Evolutionary conservation across 495 filamentous ascomycete genomes (phyloP).

Genomic region (Penicillium mononematosum): DNA sequence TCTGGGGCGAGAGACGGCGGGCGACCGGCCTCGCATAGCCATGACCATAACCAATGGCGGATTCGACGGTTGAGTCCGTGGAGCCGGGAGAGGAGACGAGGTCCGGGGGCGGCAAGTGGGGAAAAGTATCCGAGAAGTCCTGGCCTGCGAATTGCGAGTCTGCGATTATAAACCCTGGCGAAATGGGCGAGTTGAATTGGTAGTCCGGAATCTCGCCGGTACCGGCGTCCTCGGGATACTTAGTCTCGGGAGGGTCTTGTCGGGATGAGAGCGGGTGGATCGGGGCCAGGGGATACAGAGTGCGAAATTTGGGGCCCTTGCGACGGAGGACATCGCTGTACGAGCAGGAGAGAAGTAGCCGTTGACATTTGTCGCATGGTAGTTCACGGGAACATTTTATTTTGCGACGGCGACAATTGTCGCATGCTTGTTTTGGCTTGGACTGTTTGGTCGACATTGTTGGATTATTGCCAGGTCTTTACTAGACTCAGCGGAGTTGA

Average conservation of each 20-base stretch:
- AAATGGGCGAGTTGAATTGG: constrained; percentile 31
- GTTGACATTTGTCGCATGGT: constrained; percentile 48
- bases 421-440: constrained; percentile 44
- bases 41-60: constrained; percentile 18
- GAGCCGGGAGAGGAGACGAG: constrained; percentile 47
- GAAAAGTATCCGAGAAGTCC: constrained; percentile 30
- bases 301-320: constrained; percentile 48
- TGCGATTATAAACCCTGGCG: constrained; percentile 21
- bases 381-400: constrained; percentile 47
- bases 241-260: constrained; percentile 17
- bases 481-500: background rate
- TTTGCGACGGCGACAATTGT: constrained; percentile 47
- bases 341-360: constrained; percentile 46
- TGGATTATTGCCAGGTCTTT: constrained; percentile 2
- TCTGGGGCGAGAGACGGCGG: constrained; percentile 35
- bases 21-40: constrained; percentile 19
- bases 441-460: constrained; percentile 29
- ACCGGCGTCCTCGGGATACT: constrained; percentile 21
- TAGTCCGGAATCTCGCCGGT: constrained; percentile 16
- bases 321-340: constrained; percentile 46
- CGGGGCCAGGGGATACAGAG: constrained; percentile 45
- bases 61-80: constrained; percentile 36
- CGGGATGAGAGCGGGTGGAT: constrained; percentile 38
- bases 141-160: constrained; percentile 28
- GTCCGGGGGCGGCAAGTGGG: constrained; percentile 32